These are phyloP conservation scores for Cyclaneusma minus DNA, from an alignment of 2,329 filamentous ascomycete species.

Conservation along the genomic window DNA sequence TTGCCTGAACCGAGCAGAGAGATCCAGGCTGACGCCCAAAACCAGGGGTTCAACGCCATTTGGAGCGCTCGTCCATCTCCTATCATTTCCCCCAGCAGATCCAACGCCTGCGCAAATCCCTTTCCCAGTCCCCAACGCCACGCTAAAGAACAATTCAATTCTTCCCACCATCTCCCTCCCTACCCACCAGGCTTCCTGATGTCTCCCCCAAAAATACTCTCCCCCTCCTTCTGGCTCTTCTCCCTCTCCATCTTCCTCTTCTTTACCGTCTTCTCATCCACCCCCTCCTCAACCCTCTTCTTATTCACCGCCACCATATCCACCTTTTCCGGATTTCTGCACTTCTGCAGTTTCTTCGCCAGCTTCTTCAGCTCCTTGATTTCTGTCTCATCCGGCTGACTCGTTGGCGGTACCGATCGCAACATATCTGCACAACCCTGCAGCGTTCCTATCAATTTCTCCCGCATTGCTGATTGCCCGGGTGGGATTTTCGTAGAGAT, in stretches of 20 bases:
- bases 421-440: constrained; percentile 37
- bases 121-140: no score
- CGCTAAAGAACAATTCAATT: no score
- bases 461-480: constrained; percentile 17
- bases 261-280: constrained; percentile 16
- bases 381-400: constrained; percentile 13
- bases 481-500: constrained; percentile 15
- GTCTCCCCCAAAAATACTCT: constrained; percentile 18
- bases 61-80: no score
- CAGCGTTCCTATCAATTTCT: constrained; percentile 34
- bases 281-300: constrained; percentile 36
- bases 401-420: constrained; percentile 31
- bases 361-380: constrained; percentile 37
- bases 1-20: no score
- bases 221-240: constrained; percentile 17
- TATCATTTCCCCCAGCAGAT: no score
- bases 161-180: not conserved
- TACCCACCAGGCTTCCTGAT: constrained; percentile 7
- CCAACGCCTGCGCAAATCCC: no score
- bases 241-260: constrained; percentile 27
- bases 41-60: no score
- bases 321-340: constrained; percentile 57
- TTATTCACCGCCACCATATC: constrained; percentile 47
- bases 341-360: constrained; percentile 55
- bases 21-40: no score